These are phyloP conservation scores for Mucor mucedo DNA, from an alignment of 371 early-diverging fungal genomes.

Conservation along the genomic window DNA sequence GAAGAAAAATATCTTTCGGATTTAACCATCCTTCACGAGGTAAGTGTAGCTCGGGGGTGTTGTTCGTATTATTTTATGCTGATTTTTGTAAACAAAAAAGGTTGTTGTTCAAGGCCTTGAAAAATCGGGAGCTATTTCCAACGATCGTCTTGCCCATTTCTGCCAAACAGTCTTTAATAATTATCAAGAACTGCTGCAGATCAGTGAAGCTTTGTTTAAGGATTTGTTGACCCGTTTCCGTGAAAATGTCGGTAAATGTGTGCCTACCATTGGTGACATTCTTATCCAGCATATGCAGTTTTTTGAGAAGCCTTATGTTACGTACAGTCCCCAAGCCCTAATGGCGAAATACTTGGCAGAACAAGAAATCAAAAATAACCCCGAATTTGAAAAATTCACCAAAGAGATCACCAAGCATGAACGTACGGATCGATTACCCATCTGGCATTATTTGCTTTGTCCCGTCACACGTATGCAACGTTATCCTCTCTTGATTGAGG, in stretches of 20 bases:
- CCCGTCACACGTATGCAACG: conserved; percentile 91
- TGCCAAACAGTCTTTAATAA: conserved; percentile 85
- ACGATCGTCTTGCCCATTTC: conserved; percentile 63
- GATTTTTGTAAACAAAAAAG: conserved; percentile 11
- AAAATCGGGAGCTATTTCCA: conserved; percentile 51
- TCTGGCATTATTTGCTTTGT: conserved; percentile 56
- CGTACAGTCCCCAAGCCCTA: conserved; percentile 88
- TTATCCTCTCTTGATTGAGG: conserved; percentile 86
- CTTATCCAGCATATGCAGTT: conserved; percentile 74
- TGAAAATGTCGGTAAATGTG: conserved; percentile 66
- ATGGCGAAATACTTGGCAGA: conserved; percentile 83
- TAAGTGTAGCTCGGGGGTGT: not conserved
- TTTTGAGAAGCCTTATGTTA: conserved; percentile 78
- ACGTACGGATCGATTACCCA: conserved; percentile 69
- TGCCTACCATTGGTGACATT: conserved; percentile 87
- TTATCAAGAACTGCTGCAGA: conserved; percentile 70
- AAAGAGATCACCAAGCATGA: conserved; percentile 64
- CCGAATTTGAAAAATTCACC: conserved; percentile 74
- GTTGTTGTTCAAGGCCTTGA: conserved; percentile 39
- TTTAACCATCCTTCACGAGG: conserved; percentile 36
- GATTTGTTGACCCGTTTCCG: conserved; percentile 69
- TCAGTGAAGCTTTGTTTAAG: conserved; percentile 75
- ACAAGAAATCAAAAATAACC: conserved; percentile 71
- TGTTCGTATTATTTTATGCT: not conserved
- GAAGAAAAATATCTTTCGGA: conserved; percentile 89